phyloP scores from a whole-genome alignment of 371 early-diverging fungal genomes.

The Nematocida parisii region DNA sequence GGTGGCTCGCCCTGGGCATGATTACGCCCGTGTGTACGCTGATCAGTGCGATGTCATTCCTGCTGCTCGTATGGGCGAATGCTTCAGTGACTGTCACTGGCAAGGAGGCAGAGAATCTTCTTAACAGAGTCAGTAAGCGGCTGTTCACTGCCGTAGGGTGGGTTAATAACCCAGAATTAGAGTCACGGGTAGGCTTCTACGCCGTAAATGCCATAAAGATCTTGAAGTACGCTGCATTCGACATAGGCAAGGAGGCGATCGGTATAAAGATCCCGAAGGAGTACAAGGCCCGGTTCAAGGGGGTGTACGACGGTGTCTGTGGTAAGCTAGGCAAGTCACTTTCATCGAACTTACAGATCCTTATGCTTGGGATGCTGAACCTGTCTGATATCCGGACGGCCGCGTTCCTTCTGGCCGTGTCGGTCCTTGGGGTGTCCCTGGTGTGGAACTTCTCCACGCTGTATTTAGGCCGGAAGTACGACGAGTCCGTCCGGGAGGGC shows the following conservation, averaged over 20 bases:
- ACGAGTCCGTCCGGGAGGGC: slow-evolving; percentile 60
- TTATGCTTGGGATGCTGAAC: slow-evolving; percentile 53
- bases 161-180: background rate
- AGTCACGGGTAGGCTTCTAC: slow-evolving; percentile 41
- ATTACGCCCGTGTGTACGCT: slow-evolving; percentile 64
- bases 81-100: background rate
- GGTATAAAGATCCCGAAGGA: slow-evolving; percentile 66
- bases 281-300: slow-evolving; percentile 69
- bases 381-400: slow-evolving; percentile 64
- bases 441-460: slow-evolving; percentile 64
- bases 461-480: slow-evolving; percentile 67
- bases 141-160: background rate
- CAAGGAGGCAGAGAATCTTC: slow-evolving; percentile 25
- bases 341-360: slow-evolving; percentile 63
- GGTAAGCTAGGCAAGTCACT: slow-evolving; percentile 70
- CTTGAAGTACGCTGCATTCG: slow-evolving; percentile 69
- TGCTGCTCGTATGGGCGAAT: slow-evolving; percentile 32
- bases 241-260: slow-evolving; percentile 70
- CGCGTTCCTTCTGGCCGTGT: slow-evolving; percentile 37
- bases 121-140: background rate
- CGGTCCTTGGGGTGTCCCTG: slow-evolving; percentile 41
- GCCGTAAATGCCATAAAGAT: slow-evolving; percentile 60
- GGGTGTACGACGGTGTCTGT: slow-evolving; percentile 70
- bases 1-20: slow-evolving; percentile 65
- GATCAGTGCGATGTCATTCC: slow-evolving; percentile 23